Conservation (phyloP, 1,139 yeast genomes). For the Pichia sp. region DNA sequence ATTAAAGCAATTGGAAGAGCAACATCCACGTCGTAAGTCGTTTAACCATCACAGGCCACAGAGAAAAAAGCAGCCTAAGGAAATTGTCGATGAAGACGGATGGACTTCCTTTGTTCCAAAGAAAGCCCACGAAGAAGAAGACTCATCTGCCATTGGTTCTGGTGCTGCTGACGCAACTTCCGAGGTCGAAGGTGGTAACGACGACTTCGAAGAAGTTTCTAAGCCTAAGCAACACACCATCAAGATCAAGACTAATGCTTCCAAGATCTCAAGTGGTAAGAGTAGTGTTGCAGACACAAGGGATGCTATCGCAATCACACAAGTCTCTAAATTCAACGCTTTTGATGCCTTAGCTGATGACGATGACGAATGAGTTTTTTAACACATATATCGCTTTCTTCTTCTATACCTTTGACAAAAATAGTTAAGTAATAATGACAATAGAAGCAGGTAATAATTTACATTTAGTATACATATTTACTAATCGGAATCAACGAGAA, state of each 20-base stretch:
- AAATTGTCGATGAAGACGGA: slow-evolving; percentile 66
- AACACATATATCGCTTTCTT: neutral
- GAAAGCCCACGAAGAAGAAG: slow-evolving; percentile 21
- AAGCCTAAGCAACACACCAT: slow-evolving; percentile 40
- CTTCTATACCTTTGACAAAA: neutral
- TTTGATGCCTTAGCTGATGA: slow-evolving; percentile 72
- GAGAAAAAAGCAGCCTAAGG: slow-evolving; percentile 57
- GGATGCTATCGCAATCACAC: slow-evolving; percentile 65
- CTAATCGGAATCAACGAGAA: neutral
- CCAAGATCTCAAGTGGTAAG: slow-evolving; percentile 68
- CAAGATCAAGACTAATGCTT: slow-evolving; percentile 64
- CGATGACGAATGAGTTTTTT: slow-evolving; percentile 37
- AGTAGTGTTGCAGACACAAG: slow-evolving; percentile 60
- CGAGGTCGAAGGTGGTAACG: slow-evolving; percentile 40
- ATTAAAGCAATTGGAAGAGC: slow-evolving; percentile 28
- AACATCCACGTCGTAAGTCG: slow-evolving; percentile 27
- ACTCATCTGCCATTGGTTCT: slow-evolving; percentile 26
- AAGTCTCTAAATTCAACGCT: slow-evolving; percentile 65
- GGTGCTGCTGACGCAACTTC: slow-evolving; percentile 26
- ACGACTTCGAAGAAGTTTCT: slow-evolving; percentile 13
- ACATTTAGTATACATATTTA: neutral
- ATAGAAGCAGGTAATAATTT: neutral
- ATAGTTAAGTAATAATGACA: neutral
- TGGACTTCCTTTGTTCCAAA: slow-evolving; percentile 58
- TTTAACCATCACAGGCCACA: slow-evolving; percentile 35